Evolutionary conservation across 2,329 filamentous ascomycete genomes (phyloP).

Genomic region (Colletotrichum sp.): DNA sequence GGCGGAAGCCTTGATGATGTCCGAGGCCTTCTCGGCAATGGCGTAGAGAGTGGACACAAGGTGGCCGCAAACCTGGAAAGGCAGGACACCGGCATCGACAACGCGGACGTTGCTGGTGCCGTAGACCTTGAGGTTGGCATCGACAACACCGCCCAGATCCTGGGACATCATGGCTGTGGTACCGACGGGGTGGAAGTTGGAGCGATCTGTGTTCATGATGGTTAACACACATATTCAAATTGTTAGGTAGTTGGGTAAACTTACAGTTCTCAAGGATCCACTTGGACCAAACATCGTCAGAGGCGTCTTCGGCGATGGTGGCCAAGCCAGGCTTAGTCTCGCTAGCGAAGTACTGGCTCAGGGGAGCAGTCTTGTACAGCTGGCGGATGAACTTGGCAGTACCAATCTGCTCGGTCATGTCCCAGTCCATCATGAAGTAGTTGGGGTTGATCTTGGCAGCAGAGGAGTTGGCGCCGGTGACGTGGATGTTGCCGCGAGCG

Average conservation of each 20-base stretch:
- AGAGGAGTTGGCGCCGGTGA: slow-evolving; percentile 36
- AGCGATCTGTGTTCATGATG: not conserved
- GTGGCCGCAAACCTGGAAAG: slow-evolving; percentile 52
- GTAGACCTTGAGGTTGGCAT: slow-evolving; percentile 51
- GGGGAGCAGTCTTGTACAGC: slow-evolving; percentile 35
- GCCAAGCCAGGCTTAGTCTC: slow-evolving; percentile 25
- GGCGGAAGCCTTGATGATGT: slow-evolving; percentile 28
- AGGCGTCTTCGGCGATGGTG: slow-evolving; percentile 31
- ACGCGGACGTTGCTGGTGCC: slow-evolving; percentile 54
- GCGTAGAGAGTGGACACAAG: slow-evolving; percentile 59
- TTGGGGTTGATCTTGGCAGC: slow-evolving; percentile 38
- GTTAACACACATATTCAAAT: not conserved
- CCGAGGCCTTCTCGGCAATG: slow-evolving; percentile 50
- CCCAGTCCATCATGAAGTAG: slow-evolving; percentile 40
- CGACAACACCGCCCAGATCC: slow-evolving; percentile 54
- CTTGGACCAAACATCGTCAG: slow-evolving; percentile 21
- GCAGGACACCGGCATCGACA: slow-evolving; percentile 53
- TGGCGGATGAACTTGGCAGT: slow-evolving; percentile 31
- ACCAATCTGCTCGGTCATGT: slow-evolving; percentile 31
- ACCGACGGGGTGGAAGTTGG: slow-evolving; percentile 50
- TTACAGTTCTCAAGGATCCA: slow-evolving; percentile 12
- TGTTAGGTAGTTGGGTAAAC: rapidly evolving
- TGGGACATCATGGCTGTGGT: slow-evolving; percentile 56
- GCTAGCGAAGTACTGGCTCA: slow-evolving; percentile 22
- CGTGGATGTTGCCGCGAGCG: slow-evolving; percentile 44